Evolutionary conservation across 768 basidiomycete genomes (phyloP), one percentile per base, ranked within the genome.

Genomic region (Boletus insuetus): DNA sequence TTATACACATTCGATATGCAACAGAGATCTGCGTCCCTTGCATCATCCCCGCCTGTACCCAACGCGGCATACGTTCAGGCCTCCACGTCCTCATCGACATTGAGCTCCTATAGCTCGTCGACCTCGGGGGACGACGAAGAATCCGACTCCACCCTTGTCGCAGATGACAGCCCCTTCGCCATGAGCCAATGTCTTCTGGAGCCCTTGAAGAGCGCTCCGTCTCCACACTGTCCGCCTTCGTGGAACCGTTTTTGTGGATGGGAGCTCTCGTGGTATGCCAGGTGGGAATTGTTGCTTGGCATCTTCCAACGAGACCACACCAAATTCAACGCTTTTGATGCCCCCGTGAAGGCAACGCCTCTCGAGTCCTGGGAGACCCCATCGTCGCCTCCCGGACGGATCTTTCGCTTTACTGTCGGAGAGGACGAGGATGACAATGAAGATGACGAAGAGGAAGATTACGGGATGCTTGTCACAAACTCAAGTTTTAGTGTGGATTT

Each of bases 1-100:
- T 60, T 87, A n/a, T 88, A 82, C 74, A 76, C 84, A 68, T 79
- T 79, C 57, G 82, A 85, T 58, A 66, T 89, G 63, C 79, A 81
- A 43, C 67, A 77, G 20, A 51, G 58, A 40, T 45, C 50, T 38
- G 20, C 45, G 14, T 41, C 46, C 17, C 29, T 40, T 29, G 22
- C 19, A 47, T 29, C 37, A 16, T 41, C 39, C 37, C 37, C 48
- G 46, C 50, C 67, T 45, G 60, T 62, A n/a, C 58, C 64, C n/a
- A 41, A 42, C 59, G 65, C 26, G 22, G 1, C 31, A 3, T 40
- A 31, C 8, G 13, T 57, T 14, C 48, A 45, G 40, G 29, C 52
- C 13, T 65, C 68, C 43, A n/a, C 14, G 19, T 63, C 67, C 14
- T 60, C 53, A 1, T 65, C 68, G 20, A 59, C 56, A 17, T 29